Evolutionary conservation across 2,329 filamentous ascomycete species (phyloP).

Genomic region (Diaporthe longicolla): DNA sequence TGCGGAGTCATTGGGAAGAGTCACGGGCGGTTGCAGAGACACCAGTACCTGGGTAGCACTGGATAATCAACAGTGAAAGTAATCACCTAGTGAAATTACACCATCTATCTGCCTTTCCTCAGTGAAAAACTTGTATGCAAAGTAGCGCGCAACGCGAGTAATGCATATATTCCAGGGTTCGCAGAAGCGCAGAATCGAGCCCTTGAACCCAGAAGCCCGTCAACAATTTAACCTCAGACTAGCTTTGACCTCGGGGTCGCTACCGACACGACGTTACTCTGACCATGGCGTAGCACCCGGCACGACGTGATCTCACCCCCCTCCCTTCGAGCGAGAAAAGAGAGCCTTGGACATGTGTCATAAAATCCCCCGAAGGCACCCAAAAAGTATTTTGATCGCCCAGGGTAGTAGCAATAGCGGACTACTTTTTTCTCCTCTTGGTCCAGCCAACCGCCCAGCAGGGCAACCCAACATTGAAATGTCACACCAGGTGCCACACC

Average conservation of each 20-base stretch:
- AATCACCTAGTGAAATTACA: neutral
- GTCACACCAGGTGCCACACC: neutral
- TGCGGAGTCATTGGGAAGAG: neutral
- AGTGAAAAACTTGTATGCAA: neutral
- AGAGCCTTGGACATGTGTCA: neutral
- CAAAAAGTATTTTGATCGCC: neutral
- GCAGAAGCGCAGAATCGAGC: neutral
- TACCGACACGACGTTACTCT: slow-evolving; percentile 21
- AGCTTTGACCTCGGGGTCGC: slow-evolving; percentile 19
- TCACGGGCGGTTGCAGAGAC: neutral
- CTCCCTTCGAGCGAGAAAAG: neutral
- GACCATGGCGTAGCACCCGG: neutral
- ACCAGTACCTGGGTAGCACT: slow-evolving; percentile 6
- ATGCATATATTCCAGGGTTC: neutral
- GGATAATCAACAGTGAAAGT: neutral
- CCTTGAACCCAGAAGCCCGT: neutral
- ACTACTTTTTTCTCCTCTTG: neutral
- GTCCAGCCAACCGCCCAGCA: neutral
- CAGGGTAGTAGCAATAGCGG: neutral
- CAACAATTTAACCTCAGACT: slow-evolving; percentile 19
- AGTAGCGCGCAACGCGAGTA: neutral
- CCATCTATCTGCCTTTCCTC: neutral
- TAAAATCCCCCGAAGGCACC: neutral
- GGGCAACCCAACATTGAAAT: neutral
- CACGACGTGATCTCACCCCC: slow-evolving; percentile 1